Evolutionary conservation across 2,329 filamentous ascomycete genomes (phyloP).

Genomic region (Sordariomycetes sp.): DNA sequence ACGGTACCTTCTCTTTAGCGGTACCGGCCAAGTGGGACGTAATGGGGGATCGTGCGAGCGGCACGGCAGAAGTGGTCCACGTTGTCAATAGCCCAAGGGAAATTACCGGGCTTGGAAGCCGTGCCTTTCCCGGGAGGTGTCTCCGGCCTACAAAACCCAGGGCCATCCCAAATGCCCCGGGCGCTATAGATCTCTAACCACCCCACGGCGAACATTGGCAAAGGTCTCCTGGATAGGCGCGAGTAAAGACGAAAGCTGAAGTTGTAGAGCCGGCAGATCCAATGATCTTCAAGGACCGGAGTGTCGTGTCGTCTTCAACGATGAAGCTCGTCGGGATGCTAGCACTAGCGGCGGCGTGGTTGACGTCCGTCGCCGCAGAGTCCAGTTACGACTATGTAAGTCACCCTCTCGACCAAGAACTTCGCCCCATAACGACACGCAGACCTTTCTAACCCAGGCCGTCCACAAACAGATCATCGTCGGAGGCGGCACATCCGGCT

Average conservation of each 20-base stretch:
- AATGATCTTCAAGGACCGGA: neutral
- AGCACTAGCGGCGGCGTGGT: neutral
- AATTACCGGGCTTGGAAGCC: too few species aligned
- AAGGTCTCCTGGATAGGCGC: neutral
- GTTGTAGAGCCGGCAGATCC: neutral
- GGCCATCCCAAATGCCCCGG: neutral
- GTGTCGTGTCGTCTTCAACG: neutral
- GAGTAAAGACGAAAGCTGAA: neutral
- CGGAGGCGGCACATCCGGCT: constrained; percentile 22
- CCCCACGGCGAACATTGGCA: neutral
- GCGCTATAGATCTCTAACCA: neutral
- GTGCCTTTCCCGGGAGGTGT: too few species aligned
- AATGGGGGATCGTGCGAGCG: neutral
- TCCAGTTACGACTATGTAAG: constrained; percentile 2
- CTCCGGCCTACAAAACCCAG: too few species aligned
- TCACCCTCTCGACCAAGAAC: neutral
- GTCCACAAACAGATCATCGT: constrained; percentile 13
- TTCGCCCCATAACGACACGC: neutral
- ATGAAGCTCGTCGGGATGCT: neutral
- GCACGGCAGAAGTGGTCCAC: too few species aligned
- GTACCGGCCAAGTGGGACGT: neutral
- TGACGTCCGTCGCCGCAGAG: neutral
- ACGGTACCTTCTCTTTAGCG: neutral
- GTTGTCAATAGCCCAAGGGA: too few species aligned
- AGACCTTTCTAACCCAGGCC: neutral